phyloP scores from a whole-genome alignment of 2,329 filamentous ascomycete genomes.

The Gaeumannomyces tritici region DNA sequence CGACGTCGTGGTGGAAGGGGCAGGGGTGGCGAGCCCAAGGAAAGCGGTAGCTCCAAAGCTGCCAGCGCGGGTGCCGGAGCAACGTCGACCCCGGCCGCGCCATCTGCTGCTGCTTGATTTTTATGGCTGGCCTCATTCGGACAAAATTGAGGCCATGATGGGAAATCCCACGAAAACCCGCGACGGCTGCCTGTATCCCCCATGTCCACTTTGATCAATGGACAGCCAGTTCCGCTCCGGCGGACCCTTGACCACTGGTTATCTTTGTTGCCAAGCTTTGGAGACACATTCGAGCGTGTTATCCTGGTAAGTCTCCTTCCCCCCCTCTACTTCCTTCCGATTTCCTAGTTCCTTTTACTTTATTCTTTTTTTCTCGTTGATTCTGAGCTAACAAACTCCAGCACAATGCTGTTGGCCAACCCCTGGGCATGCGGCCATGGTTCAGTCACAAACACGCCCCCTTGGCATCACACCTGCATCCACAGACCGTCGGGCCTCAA shows the following conservation, averaged over 20 bases:
- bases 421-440: no score
- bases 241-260: not conserved
- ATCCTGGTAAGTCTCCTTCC: not conserved
- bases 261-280: not conserved
- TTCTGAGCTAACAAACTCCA: no score
- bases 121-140: no score
- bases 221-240: not conserved
- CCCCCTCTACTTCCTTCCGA: no score
- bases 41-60: not conserved
- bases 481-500: not conserved
- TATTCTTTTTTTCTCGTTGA: no score
- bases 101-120: not conserved
- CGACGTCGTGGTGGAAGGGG: slow-evolving; percentile 10
- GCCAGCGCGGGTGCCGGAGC: not conserved
- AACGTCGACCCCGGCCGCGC: not conserved
- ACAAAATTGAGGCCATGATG: not conserved
- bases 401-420: no score
- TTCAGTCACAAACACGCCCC: not conserved
- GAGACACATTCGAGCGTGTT: not conserved
- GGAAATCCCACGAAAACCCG: not conserved
- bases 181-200: not conserved
- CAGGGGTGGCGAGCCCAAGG: slow-evolving; percentile 8
- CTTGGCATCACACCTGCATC: not conserved
- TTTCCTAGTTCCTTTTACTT: no score
- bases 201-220: not conserved